phyloP scores from a whole-genome alignment of 225 moss, liverwort and hornwort genomes.

The Pseudisothecium myosuroides region DNA sequence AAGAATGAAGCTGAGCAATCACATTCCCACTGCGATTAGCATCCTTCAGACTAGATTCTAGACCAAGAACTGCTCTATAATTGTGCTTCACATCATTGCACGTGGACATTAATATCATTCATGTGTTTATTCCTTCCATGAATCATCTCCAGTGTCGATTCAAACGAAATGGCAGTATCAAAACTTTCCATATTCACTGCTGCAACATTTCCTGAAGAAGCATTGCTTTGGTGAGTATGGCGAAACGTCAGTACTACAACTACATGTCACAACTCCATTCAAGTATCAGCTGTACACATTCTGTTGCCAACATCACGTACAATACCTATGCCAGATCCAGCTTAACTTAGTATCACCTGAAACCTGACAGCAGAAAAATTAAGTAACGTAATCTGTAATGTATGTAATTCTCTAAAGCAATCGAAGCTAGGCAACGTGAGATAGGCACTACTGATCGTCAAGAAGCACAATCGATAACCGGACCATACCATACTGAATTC shows the following conservation, averaged over 20 bases:
- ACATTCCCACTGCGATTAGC: background rate
- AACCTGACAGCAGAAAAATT: background rate
- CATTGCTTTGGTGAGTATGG: background rate
- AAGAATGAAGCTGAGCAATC: background rate
- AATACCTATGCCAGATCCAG: background rate
- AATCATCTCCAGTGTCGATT: background rate
- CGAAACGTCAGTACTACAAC: background rate
- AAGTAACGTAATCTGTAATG: too few species aligned
- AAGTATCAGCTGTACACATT: background rate
- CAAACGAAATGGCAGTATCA: background rate
- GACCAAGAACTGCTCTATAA: background rate
- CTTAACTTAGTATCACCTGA: background rate
- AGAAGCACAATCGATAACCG: background rate
- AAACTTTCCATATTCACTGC: background rate
- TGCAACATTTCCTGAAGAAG: background rate
- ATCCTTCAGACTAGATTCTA: background rate
- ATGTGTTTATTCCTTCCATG: conserved; percentile 5
- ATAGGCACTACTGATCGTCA: background rate
- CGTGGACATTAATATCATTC: conserved; percentile 29
- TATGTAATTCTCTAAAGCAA: background rate
- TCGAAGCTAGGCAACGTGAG: background rate
- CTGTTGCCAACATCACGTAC: background rate
- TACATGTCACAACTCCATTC: background rate
- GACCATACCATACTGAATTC: background rate
- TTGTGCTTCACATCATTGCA: background rate